Evolutionary conservation across 176 grass and related monocot genomes (phyloP).

Genomic region (Triticum turgidum): DNA sequence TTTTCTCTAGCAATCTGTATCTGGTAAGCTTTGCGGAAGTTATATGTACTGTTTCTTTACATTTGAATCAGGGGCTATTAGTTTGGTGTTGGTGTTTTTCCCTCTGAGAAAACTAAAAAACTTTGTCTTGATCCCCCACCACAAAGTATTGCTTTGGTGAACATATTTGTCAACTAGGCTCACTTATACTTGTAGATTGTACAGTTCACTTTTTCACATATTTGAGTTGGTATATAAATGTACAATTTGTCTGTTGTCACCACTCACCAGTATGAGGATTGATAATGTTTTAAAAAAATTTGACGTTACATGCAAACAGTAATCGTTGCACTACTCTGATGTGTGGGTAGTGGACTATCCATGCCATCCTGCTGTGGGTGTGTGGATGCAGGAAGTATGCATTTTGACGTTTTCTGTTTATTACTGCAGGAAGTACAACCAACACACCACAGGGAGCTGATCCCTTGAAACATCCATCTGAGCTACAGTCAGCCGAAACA

Average conservation of each 20-base stretch:
- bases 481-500: slow-evolving; percentile 20
- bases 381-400: slow-evolving; percentile 7
- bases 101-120: neutral
- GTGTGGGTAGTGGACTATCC: neutral
- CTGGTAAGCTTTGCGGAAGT: neutral
- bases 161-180: neutral
- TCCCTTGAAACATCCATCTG: slow-evolving; percentile 34
- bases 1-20: neutral
- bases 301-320: neutral
- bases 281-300: neutral
- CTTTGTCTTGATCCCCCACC: neutral
- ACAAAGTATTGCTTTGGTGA: slow-evolving; percentile 11
- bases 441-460: slow-evolving; percentile 28
- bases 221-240: too few species aligned
- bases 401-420: slow-evolving; percentile 31
- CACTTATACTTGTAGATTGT: too few species aligned
- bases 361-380: neutral
- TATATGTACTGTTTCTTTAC: neutral
- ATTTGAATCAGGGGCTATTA: slow-evolving; percentile 1
- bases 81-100: slow-evolving; percentile 9
- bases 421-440: slow-evolving; percentile 35
- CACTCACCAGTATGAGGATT: neutral
- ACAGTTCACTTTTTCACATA: too few species aligned
- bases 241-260: too few species aligned
- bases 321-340: slow-evolving; percentile 8